These are phyloP conservation scores for Babesia gibsoni DNA, from an alignment of 169 alveolate species.

Conservation along the genomic window DNA sequence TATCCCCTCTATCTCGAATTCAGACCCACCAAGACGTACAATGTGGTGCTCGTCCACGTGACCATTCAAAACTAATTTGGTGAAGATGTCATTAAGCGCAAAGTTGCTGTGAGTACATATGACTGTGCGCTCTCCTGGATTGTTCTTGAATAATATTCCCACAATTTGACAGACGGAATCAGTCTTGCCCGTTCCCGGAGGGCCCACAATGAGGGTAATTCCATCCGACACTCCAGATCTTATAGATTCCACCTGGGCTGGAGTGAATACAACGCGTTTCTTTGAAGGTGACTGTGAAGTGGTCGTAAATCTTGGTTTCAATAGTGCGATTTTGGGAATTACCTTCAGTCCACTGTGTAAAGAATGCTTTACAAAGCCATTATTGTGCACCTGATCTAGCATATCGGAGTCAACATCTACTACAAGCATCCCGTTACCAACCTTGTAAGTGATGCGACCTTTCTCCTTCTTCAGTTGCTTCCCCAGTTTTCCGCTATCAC, in stretches of 20 bases:
- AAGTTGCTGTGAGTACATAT: conserved; percentile 85
- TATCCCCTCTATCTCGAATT: conserved; percentile 76
- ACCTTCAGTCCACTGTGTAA: not conserved
- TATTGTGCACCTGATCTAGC: not conserved
- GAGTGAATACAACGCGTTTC: conserved; percentile 61
- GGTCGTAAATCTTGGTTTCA: not conserved
- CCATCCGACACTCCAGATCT: conserved; percentile 88
- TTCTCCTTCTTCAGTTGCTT: not conserved
- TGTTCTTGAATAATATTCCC: conserved; percentile 82
- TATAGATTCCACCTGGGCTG: conserved; percentile 84
- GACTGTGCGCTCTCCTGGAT: conserved; percentile 84
- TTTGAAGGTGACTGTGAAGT: not conserved
- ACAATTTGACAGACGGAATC: conserved; percentile 90
- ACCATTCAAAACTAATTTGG: conserved; percentile 82
- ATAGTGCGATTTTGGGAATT: conserved; percentile 9
- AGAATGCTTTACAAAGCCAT: conserved; percentile 1
- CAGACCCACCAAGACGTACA: conserved; percentile 90
- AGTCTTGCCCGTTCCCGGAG: conserved; percentile 92
- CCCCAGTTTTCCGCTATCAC: not conserved
- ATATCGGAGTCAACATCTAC: conserved; percentile 6
- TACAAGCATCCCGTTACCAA: not conserved
- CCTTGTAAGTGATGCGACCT: not conserved
- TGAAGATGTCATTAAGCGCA: conserved; percentile 90
- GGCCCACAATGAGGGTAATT: conserved; percentile 89
- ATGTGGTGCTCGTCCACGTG: conserved; percentile 86